Conservation (phyloP, 768 basidiomycete species). For the Imleria badia region DNA sequence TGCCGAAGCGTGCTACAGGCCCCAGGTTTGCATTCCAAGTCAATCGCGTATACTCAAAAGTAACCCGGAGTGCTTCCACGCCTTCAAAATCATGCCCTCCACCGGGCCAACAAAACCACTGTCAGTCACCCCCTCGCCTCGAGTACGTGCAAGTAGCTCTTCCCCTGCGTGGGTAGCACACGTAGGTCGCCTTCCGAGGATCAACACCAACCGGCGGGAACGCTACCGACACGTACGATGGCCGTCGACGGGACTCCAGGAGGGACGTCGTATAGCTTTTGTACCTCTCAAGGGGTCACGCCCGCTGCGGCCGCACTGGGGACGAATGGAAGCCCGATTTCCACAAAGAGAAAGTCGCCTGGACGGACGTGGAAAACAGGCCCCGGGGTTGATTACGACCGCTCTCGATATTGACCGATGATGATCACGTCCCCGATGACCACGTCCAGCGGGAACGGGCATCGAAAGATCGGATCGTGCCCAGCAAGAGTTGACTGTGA, state of each 20-base stretch:
- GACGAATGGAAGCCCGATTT: constrained; percentile 35
- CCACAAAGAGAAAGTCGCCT: constrained; percentile 55
- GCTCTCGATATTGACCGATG: constrained; percentile 58
- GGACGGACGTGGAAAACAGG: constrained; percentile 50
- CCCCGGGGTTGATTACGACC: constrained; percentile 64
- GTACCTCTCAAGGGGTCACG: constrained; percentile 34
- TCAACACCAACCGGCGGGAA: constrained; percentile 54
- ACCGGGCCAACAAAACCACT: constrained; percentile 33
- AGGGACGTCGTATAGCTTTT: too few relatives aligned
- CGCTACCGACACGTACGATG: constrained; percentile 47
- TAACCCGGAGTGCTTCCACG: constrained; percentile 39
- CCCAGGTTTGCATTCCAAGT: constrained; percentile 27
- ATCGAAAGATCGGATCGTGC: not conserved
- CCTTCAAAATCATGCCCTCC: constrained; percentile 46
- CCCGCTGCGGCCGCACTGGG: constrained; percentile 21
- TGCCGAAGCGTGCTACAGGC: too few relatives aligned
- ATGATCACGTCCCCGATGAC: constrained; percentile 29
- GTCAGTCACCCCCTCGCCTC: constrained; percentile 37
- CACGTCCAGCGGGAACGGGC: constrained; percentile 13
- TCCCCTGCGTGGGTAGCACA: constrained; percentile 56
- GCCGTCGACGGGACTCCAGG: too few relatives aligned
- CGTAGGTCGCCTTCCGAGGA: constrained; percentile 59
- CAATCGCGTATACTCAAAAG: constrained; percentile 50
- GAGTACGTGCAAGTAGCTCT: constrained; percentile 60
- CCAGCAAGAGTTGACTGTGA: constrained; percentile 40